These are phyloP conservation scores for Scopulariopsis brevicaulis DNA, from an alignment of 2,329 filamentous ascomycete species.

Conservation along the genomic window DNA sequence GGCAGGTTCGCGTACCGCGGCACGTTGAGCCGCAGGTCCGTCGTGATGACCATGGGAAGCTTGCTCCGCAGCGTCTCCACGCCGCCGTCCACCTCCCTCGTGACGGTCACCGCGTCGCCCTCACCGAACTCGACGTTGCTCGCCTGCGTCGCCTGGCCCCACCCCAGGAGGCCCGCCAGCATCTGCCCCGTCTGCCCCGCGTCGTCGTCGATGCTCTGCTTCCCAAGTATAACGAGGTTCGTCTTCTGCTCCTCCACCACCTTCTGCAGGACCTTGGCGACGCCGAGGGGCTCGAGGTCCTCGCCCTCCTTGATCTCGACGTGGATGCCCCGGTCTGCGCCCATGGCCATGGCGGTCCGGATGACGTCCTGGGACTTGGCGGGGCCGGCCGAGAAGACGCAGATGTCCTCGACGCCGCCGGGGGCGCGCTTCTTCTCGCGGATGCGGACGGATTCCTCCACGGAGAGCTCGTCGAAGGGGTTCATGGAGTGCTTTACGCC, in stretches of 20 bases:
- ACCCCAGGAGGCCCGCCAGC: conserved; percentile 83
- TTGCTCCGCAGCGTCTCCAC: conserved; percentile 79
- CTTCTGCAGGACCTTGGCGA: conserved; percentile 78
- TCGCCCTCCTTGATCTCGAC: conserved; percentile 68
- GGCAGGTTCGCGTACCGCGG: conserved; percentile 90
- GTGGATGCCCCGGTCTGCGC: conserved; percentile 83
- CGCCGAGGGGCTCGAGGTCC: conserved; percentile 76
- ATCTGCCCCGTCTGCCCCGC: conserved; percentile 95
- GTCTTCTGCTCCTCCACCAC: conserved; percentile 75
- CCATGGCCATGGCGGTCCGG: conserved; percentile 97
- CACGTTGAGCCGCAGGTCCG: conserved; percentile 88
- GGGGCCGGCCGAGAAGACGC: conserved; percentile 79
- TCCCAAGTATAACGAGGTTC: conserved; percentile 88
- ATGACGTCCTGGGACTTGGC: conserved; percentile 80
- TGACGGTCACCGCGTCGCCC: conserved; percentile 62
- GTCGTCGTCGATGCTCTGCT: conserved; percentile 98
- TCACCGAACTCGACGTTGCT: conserved; percentile 69
- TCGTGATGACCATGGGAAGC: conserved; percentile 89
- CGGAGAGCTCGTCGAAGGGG: conserved; percentile 95
- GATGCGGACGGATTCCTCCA: conserved; percentile 91
- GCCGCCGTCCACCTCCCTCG: conserved; percentile 89
- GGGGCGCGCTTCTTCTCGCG: conserved; percentile 71
- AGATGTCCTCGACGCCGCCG: conserved; percentile 78
- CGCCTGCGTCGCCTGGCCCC: conserved; percentile 92
- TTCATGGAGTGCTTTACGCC: conserved; percentile 98